Evolutionary conservation across 257 asterid genomes (phyloP).

Genomic region (Solanum commersonii): DNA sequence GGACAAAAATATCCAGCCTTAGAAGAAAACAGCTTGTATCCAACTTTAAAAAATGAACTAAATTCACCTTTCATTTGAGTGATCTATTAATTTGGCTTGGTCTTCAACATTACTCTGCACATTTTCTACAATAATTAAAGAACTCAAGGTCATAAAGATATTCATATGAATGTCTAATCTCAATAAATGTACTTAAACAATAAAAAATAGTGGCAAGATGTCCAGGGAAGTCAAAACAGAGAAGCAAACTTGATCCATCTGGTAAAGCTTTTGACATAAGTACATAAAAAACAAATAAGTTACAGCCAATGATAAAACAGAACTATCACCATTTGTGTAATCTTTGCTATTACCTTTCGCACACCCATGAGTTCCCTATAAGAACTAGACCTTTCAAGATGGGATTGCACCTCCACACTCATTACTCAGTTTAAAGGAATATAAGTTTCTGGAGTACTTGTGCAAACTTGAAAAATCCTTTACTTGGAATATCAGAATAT

Average conservation of each 20-base stretch:
- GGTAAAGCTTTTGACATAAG: neutral
- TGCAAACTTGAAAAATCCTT: neutral
- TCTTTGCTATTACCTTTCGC: neutral
- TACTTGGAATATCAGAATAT: neutral
- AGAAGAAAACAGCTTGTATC: neutral
- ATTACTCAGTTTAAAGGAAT: neutral
- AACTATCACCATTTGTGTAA: neutral
- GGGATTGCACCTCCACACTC: neutral
- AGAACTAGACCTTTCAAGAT: neutral
- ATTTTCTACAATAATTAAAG: slow-evolving; percentile 37
- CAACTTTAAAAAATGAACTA: slow-evolving; percentile 15
- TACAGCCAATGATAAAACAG: neutral
- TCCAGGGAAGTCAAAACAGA: neutral
- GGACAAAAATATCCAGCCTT: neutral
- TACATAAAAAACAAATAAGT: neutral
- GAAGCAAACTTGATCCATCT: neutral
- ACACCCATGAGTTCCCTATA: neutral
- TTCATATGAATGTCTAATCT: neutral
- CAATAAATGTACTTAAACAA: neutral
- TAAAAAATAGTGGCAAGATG: neutral
- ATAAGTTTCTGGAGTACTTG: neutral
- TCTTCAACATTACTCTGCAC: slow-evolving; percentile 24
- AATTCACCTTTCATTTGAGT: slow-evolving; percentile 48
- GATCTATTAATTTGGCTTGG: slow-evolving; percentile 17
- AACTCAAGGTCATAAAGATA: slow-evolving; percentile 1